These are phyloP conservation scores for Cucurbita pepo DNA, from an alignment of 306 rosid species.

Conservation along the genomic window DNA sequence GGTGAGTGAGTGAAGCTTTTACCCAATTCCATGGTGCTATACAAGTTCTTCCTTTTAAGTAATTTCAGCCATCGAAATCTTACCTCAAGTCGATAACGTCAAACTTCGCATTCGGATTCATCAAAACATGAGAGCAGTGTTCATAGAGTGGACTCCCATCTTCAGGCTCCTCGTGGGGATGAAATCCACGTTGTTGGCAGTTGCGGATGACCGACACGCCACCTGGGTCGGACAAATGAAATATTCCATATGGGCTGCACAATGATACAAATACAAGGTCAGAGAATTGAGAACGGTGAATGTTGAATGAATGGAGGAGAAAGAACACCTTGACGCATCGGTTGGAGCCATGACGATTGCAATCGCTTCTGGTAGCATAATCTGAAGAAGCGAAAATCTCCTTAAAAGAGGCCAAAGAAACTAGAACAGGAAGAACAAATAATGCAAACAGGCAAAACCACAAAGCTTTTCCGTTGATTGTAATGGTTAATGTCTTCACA, in stretches of 20 bases:
- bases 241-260: constrained; percentile 94
- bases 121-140: constrained; percentile 92
- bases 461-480: not conserved
- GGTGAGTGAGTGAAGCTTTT: not conserved
- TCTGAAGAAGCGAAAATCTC: constrained; percentile 34
- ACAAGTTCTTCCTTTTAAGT: not conserved
- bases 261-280: not conserved
- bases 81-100: constrained; percentile 77
- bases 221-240: constrained; percentile 85
- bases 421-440: not conserved
- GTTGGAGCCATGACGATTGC: constrained; percentile 99
- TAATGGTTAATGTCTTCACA: not conserved
- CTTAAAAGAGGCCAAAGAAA: not conserved
- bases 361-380: constrained; percentile 95
- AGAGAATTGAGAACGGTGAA: not conserved
- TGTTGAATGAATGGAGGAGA: not conserved
- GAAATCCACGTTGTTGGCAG: constrained; percentile 93
- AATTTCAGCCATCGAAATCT: not conserved
- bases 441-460: not conserved
- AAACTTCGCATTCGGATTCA: constrained; percentile 52
- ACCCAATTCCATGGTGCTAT: not conserved
- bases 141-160: constrained; percentile 85
- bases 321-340: constrained; percentile 51
- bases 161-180: constrained; percentile 88
- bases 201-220: constrained; percentile 76